Evolutionary conservation across 129 eudicot species (phyloP).

Genomic region (Lactuca saligna): DNA sequence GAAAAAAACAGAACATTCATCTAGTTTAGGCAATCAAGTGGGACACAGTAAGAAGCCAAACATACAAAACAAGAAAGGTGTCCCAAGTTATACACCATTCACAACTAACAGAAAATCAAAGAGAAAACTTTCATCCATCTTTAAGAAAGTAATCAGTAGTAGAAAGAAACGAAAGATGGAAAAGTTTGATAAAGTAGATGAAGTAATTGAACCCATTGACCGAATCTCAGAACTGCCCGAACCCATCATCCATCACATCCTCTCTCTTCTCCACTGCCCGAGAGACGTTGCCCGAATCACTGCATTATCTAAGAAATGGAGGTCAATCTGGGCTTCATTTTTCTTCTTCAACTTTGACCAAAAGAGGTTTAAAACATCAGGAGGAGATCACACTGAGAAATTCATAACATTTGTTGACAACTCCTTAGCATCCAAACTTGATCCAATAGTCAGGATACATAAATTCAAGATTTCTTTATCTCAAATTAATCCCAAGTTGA

Average conservation of each 20-base stretch:
- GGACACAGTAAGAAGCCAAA: slow-evolving; percentile 26
- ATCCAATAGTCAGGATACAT: slow-evolving; percentile 30
- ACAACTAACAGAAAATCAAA: slow-evolving; percentile 24
- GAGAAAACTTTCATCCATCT: slow-evolving; percentile 9
- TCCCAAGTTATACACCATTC: neutral
- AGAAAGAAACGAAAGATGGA: slow-evolving; percentile 46
- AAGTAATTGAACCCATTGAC: slow-evolving; percentile 35
- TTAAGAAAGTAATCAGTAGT: slow-evolving; percentile 17
- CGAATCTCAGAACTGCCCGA: slow-evolving; percentile 57
- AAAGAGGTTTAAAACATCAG: slow-evolving; percentile 22
- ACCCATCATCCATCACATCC: slow-evolving; percentile 54
- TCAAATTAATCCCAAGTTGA: neutral
- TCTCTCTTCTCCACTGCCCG: slow-evolving; percentile 42
- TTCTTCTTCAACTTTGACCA: slow-evolving; percentile 53
- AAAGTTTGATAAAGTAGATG: slow-evolving; percentile 18
- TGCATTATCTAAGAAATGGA: slow-evolving; percentile 58
- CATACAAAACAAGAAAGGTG: slow-evolving; percentile 18
- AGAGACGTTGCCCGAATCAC: slow-evolving; percentile 49
- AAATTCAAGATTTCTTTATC: slow-evolving; percentile 46
- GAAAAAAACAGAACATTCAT: slow-evolving; percentile 25
- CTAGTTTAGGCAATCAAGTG: slow-evolving; percentile 3
- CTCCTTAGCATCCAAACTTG: slow-evolving; percentile 36
- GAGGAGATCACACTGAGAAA: slow-evolving; percentile 10
- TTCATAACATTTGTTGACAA: slow-evolving; percentile 41
- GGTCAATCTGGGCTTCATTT: slow-evolving; percentile 42